Conservation (phyloP, 208 protist genomes). For the Jaenimonas drosophilae region DNA sequence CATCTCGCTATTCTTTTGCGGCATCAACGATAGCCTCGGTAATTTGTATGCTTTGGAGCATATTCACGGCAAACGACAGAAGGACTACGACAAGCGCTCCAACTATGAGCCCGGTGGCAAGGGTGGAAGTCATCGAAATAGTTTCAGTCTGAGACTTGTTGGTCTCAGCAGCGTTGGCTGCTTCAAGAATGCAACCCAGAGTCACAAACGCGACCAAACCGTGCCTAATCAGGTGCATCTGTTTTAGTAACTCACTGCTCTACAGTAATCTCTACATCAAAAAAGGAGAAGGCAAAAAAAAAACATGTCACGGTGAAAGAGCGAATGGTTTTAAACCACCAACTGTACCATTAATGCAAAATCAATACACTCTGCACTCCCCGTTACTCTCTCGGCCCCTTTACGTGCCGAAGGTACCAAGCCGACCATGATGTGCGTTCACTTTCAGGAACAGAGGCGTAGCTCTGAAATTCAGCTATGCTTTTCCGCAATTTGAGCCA, state of each 20-base stretch:
- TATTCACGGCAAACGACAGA: conserved; percentile 48
- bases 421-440: conserved; percentile 29
- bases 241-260: neutral
- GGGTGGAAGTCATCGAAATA: conserved; percentile 59
- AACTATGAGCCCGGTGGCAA: conserved; percentile 48
- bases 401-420: conserved; percentile 27
- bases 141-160: conserved; percentile 10
- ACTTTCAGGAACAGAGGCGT: conserved; percentile 16
- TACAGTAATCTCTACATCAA: neutral
- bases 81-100: conserved; percentile 46
- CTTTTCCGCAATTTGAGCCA: conserved; percentile 15
- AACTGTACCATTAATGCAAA: neutral
- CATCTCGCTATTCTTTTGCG: conserved; percentile 4
- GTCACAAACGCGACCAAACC: conserved; percentile 10
- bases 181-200: conserved; percentile 3
- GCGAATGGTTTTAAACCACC: too few species aligned
- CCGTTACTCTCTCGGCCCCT: neutral
- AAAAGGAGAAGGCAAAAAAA: conserved; percentile 2
- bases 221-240: neutral
- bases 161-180: conserved; percentile 3
- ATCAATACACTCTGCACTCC: neutral
- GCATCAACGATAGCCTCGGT: conserved; percentile 26
- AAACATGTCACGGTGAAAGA: neutral
- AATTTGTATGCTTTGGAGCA: conserved; percentile 73
- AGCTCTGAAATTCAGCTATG: conserved; percentile 20